phyloP scores from a whole-genome alignment of 2,329 filamentous ascomycete species.

The Penicillium thymicola region DNA sequence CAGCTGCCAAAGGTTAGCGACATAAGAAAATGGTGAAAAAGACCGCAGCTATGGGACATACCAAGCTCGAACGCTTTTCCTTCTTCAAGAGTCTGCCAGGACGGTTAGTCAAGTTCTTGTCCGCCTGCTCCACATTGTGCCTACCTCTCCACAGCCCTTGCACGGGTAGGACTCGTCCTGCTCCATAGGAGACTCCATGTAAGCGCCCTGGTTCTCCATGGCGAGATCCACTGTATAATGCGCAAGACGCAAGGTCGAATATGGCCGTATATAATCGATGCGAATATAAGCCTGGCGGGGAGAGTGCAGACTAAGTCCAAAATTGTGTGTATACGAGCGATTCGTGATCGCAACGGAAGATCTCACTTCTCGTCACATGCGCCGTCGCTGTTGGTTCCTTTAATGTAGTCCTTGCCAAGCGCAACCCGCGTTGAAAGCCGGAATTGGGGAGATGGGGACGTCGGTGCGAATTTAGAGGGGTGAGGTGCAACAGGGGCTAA shows the following conservation, averaged over 20 bases:
- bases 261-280: background rate
- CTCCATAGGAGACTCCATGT: constrained; percentile 64
- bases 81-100: constrained; percentile 82
- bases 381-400: background rate
- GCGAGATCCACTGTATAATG: background rate
- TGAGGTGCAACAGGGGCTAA: constrained; percentile 21
- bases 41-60: constrained; percentile 44
- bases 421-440: background rate
- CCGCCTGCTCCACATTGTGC: constrained; percentile 7
- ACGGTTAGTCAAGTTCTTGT: constrained; percentile 12
- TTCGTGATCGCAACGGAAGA: background rate
- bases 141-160: constrained; percentile 89
- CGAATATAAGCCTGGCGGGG: background rate
- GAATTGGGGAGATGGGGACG: background rate
- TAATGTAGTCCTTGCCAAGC: background rate
- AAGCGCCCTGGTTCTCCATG: constrained; percentile 56
- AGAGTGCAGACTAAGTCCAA: background rate
- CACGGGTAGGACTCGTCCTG: constrained; percentile 80
- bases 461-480: constrained; percentile 17
- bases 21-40: constrained; percentile 1
- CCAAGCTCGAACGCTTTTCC: constrained; percentile 97
- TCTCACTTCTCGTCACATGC: background rate
- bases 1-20: constrained; percentile 57
- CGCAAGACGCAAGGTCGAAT: background rate
- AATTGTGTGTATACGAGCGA: background rate